Percentiles rank a stretch among this genome's conserved stretches.
These are phyloP conservation scores for Paracorniculantispora psalliotae DNA, from an alignment of 2,329 filamentous ascomycete genomes.

Conservation along the genomic window DNA sequence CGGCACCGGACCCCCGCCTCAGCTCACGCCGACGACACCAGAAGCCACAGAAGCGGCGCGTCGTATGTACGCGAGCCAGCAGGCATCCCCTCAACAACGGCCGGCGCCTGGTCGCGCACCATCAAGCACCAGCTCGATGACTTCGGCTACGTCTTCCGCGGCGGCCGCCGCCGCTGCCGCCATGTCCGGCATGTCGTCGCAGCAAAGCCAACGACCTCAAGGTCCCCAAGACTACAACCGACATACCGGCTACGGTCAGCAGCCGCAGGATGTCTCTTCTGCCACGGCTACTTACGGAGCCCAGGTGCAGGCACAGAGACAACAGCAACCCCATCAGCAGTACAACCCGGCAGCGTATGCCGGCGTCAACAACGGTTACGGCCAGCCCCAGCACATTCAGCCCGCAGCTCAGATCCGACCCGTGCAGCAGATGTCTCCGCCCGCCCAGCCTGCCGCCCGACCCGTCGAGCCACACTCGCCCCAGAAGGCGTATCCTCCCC, in stretches of 20 bases:
- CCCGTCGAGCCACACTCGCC: conserved; percentile 29
- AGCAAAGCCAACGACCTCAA: conserved; percentile 27
- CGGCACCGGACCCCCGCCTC: conserved; percentile 4
- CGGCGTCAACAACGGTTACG: conserved; percentile 48
- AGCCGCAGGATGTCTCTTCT: conserved; percentile 31
- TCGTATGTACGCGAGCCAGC: conserved; percentile 52
- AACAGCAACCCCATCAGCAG: conserved; percentile 33
- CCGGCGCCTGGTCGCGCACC: conserved; percentile 45
- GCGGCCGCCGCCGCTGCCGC: conserved; percentile 53
- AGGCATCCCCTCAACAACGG: conserved; percentile 35
- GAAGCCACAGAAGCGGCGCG: conserved; percentile 62
- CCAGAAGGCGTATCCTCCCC: conserved; percentile 15
- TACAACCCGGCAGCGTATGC: conserved; percentile 69
- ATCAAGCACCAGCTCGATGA: conserved; percentile 34
- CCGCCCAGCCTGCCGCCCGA: conserved; percentile 30
- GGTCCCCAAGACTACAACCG: conserved; percentile 26
- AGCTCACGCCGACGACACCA: conserved; percentile 25
- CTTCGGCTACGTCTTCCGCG: not conserved
- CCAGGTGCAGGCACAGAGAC: not conserved
- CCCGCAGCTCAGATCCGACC: conserved; percentile 32
- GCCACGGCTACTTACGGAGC: conserved; percentile 29
- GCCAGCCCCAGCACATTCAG: conserved; percentile 33
- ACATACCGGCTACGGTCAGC: conserved; percentile 31
- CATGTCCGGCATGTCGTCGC: conserved; percentile 47
- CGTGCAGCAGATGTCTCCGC: conserved; percentile 27